Conservation (phyloP, 2,329 filamentous ascomycete genomes). For the Calonectria crousiana region DNA sequence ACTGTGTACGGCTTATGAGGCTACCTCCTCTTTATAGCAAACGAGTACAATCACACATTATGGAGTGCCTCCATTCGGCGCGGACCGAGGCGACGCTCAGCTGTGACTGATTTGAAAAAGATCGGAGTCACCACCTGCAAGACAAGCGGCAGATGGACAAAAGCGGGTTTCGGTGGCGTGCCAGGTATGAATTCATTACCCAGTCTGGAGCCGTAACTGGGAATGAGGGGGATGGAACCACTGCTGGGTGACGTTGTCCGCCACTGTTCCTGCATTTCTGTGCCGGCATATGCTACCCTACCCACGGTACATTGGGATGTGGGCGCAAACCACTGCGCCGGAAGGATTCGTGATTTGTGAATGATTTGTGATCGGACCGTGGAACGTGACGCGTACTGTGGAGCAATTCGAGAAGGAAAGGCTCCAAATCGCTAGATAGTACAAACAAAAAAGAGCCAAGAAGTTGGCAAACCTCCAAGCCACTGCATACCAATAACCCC, state of each 20-base stretch:
- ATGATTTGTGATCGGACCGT: background rate
- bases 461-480: background rate
- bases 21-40: background rate
- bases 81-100: background rate
- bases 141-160: background rate
- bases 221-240: background rate
- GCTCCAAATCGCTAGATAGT: background rate
- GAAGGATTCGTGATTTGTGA: background rate
- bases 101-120: background rate
- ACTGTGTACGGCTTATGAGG: background rate
- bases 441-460: background rate
- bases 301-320: background rate
- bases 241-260: background rate
- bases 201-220: background rate
- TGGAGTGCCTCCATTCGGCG: too few species aligned
- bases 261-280: slow-evolving; percentile 1
- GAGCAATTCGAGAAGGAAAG: background rate
- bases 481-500: background rate
- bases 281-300: background rate
- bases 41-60: background rate
- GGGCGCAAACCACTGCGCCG: background rate
- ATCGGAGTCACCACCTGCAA: background rate
- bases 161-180: background rate
- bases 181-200: background rate
- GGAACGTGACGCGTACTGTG: background rate